Percentiles rank a stretch among this genome's conserved stretches.
Conservation (phyloP, 768 basidiomycete genomes). For the Podaxis sp. region DNA sequence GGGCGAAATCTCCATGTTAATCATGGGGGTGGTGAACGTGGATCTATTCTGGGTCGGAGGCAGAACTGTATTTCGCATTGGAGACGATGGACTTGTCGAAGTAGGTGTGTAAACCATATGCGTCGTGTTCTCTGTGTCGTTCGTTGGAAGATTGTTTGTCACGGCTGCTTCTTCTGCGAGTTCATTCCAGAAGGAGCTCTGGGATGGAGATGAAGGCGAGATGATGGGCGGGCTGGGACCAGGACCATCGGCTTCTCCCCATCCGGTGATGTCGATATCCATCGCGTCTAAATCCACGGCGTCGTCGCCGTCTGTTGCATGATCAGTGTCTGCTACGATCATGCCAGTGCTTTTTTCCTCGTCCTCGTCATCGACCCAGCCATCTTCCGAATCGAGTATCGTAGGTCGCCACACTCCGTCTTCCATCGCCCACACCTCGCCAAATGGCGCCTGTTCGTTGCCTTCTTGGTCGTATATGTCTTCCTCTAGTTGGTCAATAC, state of each 20-base stretch:
- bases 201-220: constrained; percentile 4
- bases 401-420: constrained; percentile 45
- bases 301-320: neutral
- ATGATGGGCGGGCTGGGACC: neutral
- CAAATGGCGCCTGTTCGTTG: constrained; percentile 38
- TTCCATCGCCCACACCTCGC: constrained; percentile 38
- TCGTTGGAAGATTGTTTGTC: neutral
- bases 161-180: constrained; percentile 2
- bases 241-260: neutral
- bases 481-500: constrained; percentile 74
- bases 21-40: neutral
- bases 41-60: neutral
- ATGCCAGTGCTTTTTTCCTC: constrained; percentile 18
- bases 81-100: neutral
- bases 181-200: neutral
- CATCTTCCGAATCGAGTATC: constrained; percentile 34
- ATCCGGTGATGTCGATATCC: constrained; percentile 1
- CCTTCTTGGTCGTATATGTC: constrained; percentile 54
- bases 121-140: neutral
- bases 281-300: neutral
- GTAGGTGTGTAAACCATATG: neutral
- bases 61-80: neutral
- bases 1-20: neutral
- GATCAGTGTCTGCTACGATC: constrained; percentile 11
- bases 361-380: constrained; percentile 29